A percentile compares a stretch with the other conserved stretches of the same genome.
Evolutionary conservation across 2,329 filamentous ascomycete genomes (phyloP).

Genomic region (Biscogniauxia sp.): DNA sequence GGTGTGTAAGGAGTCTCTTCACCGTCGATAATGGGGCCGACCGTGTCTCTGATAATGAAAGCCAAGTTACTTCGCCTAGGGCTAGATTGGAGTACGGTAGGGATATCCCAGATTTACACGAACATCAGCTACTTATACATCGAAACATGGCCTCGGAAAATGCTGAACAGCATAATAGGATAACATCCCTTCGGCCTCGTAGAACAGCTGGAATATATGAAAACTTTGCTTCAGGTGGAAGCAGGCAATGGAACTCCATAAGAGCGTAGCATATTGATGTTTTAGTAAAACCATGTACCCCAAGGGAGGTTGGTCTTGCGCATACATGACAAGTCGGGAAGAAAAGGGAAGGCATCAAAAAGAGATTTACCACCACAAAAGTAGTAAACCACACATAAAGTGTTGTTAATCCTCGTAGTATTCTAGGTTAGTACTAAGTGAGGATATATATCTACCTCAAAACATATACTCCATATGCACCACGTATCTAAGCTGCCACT

Average conservation of each 20-base stretch:
- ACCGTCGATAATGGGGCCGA: neutral
- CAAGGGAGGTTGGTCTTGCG: too few species aligned
- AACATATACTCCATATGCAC: too few species aligned
- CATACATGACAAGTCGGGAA: too few species aligned
- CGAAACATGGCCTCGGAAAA: neutral
- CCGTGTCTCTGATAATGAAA: neutral
- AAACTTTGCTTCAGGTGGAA: neutral
- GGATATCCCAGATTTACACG: neutral
- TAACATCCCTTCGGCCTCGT: neutral
- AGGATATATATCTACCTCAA: too few species aligned
- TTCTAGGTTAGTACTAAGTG: too few species aligned
- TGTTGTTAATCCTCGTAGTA: too few species aligned
- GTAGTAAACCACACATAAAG: too few species aligned
- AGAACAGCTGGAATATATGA: neutral
- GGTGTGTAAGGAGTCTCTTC: neutral
- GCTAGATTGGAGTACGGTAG: neutral
- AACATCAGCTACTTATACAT: neutral
- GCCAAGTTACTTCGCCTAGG: neutral
- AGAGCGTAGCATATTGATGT: neutral
- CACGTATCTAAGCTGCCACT: too few species aligned
- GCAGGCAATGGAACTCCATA: neutral
- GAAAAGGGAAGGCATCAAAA: too few species aligned
- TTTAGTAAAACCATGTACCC: too few species aligned
- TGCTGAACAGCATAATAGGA: neutral
- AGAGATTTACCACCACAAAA: too few species aligned